Percentiles rank a stretch among this genome's conserved stretches.
phyloP scores from a whole-genome alignment of 1,284 basidiomycete species.

The Trametes hirsuta region DNA sequence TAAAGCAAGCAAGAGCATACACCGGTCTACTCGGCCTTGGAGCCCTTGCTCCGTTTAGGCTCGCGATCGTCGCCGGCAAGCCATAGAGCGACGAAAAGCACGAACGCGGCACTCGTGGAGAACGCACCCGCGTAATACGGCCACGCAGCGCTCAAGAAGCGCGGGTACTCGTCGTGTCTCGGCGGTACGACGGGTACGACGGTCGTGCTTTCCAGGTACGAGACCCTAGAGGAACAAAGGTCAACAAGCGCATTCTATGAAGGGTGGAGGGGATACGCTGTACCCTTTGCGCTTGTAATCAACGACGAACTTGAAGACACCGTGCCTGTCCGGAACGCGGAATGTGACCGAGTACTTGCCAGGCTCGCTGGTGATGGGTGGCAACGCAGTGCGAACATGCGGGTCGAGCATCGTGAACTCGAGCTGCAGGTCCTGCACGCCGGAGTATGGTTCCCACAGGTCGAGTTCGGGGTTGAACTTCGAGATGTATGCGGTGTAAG shows the following conservation, averaged over 20 bases:
- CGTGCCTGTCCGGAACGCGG: conserved; percentile 91
- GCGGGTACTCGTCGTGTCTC: conserved; percentile 92
- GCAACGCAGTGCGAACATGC: conserved; percentile 79
- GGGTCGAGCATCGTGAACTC: conserved; percentile 99
- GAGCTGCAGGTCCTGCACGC: conserved; percentile 81
- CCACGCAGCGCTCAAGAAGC: conserved; percentile 93
- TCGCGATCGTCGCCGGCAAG: conserved; percentile 73
- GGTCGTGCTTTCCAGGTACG: conserved; percentile 72
- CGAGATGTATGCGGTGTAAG: conserved; percentile 75
- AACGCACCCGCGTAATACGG: conserved; percentile 93
- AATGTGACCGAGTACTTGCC: conserved; percentile 81
- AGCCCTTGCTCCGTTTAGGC: conserved; percentile 39
- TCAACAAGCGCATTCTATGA: not conserved
- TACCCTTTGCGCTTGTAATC: conserved; percentile 89
- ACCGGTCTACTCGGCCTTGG: conserved; percentile 31
- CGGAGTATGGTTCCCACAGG: conserved; percentile 75
- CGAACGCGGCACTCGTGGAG: conserved; percentile 83
- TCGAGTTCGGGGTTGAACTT: conserved; percentile 57
- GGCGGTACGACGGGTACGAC: conserved; percentile 91
- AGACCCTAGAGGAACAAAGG: conserved; percentile 50
- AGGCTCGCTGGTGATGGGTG: conserved; percentile 52
- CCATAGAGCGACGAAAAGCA: conserved; percentile 87
- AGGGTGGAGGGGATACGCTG: conserved; percentile 28
- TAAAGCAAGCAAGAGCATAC: conserved; percentile 8
- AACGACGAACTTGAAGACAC: conserved; percentile 95